Conservation (phyloP, 2,329 filamentous ascomycete species). For the Mariannaea sp. region DNA sequence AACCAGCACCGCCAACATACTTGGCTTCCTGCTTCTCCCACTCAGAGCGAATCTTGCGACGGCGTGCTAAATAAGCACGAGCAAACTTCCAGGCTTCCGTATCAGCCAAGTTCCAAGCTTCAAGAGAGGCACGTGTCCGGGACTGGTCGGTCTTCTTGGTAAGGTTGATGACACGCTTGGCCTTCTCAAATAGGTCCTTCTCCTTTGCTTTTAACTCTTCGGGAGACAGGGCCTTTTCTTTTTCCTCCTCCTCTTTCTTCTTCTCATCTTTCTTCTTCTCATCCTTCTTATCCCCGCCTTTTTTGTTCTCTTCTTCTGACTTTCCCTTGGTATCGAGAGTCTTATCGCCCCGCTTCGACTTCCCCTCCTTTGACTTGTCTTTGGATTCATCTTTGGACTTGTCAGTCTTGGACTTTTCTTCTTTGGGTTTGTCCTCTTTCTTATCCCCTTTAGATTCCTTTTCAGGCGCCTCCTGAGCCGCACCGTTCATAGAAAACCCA, state of each 20-base stretch:
- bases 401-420: background rate
- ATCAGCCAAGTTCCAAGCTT: constrained; percentile 72
- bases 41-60: constrained; percentile 63
- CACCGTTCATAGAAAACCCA: constrained; percentile 69
- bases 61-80: constrained; percentile 67
- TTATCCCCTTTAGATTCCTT: constrained; percentile 39
- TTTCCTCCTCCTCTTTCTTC: constrained; percentile 37
- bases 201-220: constrained; percentile 61
- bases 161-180: constrained; percentile 56
- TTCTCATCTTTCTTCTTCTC: constrained; percentile 4
- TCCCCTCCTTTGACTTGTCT: background rate
- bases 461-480: constrained; percentile 21
- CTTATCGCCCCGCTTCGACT: constrained; percentile 6
- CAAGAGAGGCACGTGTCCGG: constrained; percentile 58
- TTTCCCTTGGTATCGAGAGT: background rate
- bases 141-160: constrained; percentile 51
- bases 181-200: constrained; percentile 53
- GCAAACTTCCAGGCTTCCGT: constrained; percentile 79
- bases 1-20: constrained; percentile 66
- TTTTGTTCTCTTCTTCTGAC: constrained; percentile 35
- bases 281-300: constrained; percentile 30
- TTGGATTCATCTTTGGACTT: background rate
- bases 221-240: constrained; percentile 46
- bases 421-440: constrained; percentile 22
- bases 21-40: constrained; percentile 74